These are phyloP conservation scores for Cyberlindnera maclurae DNA, from an alignment of 805 yeast genomes.

Conservation along the genomic window DNA sequence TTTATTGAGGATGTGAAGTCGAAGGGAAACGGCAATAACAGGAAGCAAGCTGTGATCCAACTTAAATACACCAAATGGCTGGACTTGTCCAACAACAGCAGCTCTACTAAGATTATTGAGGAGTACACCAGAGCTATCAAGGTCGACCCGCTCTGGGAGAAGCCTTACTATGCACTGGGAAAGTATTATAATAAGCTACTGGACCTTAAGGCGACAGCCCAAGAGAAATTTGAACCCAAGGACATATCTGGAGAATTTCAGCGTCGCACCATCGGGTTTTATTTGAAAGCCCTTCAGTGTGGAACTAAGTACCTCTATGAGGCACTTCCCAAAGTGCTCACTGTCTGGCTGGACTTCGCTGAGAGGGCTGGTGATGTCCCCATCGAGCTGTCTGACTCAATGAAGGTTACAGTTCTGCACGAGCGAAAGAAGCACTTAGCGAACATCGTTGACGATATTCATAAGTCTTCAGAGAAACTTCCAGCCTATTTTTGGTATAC, in stretches of 20 bases:
- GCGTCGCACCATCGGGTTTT: slow-evolving; percentile 45
- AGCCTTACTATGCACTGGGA: slow-evolving; percentile 76
- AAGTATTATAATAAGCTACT: slow-evolving; percentile 69
- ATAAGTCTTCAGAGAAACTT: slow-evolving; percentile 35
- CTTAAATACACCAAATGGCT: slow-evolving; percentile 84
- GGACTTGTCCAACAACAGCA: slow-evolving; percentile 76
- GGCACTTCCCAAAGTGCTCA: slow-evolving; percentile 81
- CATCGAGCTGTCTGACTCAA: slow-evolving; percentile 11
- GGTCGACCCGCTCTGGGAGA: slow-evolving; percentile 58
- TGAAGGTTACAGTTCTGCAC: slow-evolving; percentile 7
- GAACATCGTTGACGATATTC: slow-evolving; percentile 42
- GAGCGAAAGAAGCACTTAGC: slow-evolving; percentile 33
- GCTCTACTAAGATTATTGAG: slow-evolving; percentile 61
- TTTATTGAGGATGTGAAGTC: slow-evolving; percentile 38
- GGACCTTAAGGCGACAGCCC: slow-evolving; percentile 46
- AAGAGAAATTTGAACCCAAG: slow-evolving; percentile 15
- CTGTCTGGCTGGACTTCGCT: slow-evolving; percentile 83
- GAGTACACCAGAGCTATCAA: slow-evolving; percentile 58
- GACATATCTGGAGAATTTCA: slow-evolving; percentile 46
- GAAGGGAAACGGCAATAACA: slow-evolving; percentile 13
- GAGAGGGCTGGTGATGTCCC: slow-evolving; percentile 22
- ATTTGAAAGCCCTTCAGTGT: slow-evolving; percentile 49
- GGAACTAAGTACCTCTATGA: slow-evolving; percentile 70
- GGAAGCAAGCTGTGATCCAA: slow-evolving; percentile 39
- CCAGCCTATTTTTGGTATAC: slow-evolving; percentile 68